Evolutionary conservation across 192 early-diverging fungal species (phyloP).

Genomic region (Coemansia biformis): DNA sequence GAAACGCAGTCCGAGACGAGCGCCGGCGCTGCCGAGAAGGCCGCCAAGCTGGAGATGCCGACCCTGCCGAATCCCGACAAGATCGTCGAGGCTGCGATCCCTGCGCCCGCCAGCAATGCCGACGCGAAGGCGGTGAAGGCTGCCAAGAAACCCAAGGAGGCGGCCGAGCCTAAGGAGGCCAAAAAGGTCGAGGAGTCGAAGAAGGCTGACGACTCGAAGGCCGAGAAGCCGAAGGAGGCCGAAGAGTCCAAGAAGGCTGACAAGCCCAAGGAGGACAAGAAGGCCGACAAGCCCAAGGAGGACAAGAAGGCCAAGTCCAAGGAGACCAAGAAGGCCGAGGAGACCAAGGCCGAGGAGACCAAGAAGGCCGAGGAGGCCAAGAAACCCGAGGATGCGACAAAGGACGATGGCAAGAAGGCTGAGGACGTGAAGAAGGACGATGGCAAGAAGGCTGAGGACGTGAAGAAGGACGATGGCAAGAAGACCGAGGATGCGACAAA

Average conservation of each 20-base stretch:
- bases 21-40: background rate
- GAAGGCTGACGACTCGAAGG: constrained; percentile 7
- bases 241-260: background rate
- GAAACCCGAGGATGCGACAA: background rate
- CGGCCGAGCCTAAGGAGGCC: background rate
- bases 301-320: constrained; percentile 1
- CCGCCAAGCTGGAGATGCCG: constrained; percentile 5
- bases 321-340: background rate
- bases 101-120: constrained; percentile 8
- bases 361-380: constrained; percentile 4
- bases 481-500: background rate
- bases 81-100: constrained; percentile 12
- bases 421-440: constrained; percentile 12
- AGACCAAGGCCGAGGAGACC: constrained; percentile 2
- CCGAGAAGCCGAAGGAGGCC: constrained; percentile 5
- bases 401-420: constrained; percentile 9
- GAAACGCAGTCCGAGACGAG: too few species aligned
- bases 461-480: constrained; percentile 1
- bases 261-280: background rate
- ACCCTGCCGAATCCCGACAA: constrained; percentile 15
- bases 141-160: constrained; percentile 4
- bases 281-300: constrained; percentile 1
- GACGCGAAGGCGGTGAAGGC: constrained; percentile 4
- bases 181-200: constrained; percentile 1
- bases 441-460: constrained; percentile 7